Evolutionary conservation across 208 protist genomes (phyloP).

Genomic region (Trypanosoma melophagium): DNA sequence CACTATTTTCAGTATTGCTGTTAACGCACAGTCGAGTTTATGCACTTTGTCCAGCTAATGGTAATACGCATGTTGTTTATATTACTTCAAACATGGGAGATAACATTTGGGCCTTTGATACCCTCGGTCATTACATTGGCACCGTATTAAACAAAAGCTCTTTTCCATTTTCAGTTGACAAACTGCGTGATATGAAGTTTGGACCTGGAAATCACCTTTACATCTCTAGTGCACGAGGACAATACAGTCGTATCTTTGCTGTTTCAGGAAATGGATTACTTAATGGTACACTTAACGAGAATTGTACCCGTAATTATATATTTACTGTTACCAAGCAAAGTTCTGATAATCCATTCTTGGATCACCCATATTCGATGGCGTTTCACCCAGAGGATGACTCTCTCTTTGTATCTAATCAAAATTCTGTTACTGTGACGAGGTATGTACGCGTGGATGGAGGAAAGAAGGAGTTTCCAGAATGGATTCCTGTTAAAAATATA

Average conservation of each 20-base stretch:
- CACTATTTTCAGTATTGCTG: slow-evolving; percentile 24
- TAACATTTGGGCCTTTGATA: slow-evolving; percentile 89
- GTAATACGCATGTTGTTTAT: slow-evolving; percentile 86
- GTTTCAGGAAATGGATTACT: slow-evolving; percentile 87
- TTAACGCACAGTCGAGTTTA: slow-evolving; percentile 16
- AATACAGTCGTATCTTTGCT: slow-evolving; percentile 85
- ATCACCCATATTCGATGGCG: slow-evolving; percentile 84
- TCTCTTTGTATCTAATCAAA: slow-evolving; percentile 87
- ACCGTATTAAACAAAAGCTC: slow-evolving; percentile 63
- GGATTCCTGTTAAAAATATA: slow-evolving; percentile 50
- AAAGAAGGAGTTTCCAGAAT: slow-evolving; percentile 22
- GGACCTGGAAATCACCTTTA: slow-evolving; percentile 82
- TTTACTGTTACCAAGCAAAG: slow-evolving; percentile 70
- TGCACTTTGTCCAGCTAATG: slow-evolving; percentile 79
- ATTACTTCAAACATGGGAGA: slow-evolving; percentile 86
- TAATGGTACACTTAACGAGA: slow-evolving; percentile 62
- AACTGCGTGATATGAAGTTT: slow-evolving; percentile 83
- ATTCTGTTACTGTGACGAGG: slow-evolving; percentile 75
- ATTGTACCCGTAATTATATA: slow-evolving; percentile 81
- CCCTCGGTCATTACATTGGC: slow-evolving; percentile 73
- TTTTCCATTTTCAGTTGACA: slow-evolving; percentile 77
- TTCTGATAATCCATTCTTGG: slow-evolving; percentile 69
- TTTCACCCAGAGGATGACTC: slow-evolving; percentile 72
- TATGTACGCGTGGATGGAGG: slow-evolving; percentile 46
- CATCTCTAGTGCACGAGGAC: slow-evolving; percentile 76